Conservation (phyloP, 129 eudicot species). For the Heracleum sosnowskyi region DNA sequence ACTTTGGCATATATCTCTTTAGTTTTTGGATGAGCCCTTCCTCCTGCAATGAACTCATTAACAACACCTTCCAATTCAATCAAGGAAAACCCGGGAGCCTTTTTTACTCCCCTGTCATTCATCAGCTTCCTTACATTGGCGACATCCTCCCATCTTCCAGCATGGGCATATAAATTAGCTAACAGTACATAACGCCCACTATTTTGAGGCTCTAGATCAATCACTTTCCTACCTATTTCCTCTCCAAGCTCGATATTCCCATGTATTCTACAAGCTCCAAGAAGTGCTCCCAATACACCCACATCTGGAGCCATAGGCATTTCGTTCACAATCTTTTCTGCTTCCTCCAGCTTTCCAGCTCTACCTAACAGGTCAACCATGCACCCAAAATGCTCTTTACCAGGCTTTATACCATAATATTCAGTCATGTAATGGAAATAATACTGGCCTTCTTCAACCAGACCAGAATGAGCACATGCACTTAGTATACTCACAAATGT, state of each 20-base stretch:
- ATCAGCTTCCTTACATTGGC: constrained; percentile 45
- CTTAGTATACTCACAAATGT: constrained; percentile 48
- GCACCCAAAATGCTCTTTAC: constrained; percentile 63
- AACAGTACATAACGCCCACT: constrained; percentile 56
- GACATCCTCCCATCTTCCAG: constrained; percentile 49
- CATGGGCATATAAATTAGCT: constrained; percentile 51
- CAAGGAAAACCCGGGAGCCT: constrained; percentile 36
- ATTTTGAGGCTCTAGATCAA: constrained; percentile 45
- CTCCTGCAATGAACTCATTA: constrained; percentile 51
- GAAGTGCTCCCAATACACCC: constrained; percentile 55
- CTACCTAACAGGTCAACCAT: constrained; percentile 60
- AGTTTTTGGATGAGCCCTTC: constrained; percentile 35
- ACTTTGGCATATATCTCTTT: constrained; percentile 43
- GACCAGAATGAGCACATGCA: constrained; percentile 70
- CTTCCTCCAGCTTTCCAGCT: constrained; percentile 46
- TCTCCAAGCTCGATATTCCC: constrained; percentile 40
- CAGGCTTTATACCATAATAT: constrained; percentile 28
- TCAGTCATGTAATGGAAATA: constrained; percentile 37
- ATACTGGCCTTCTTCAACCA: constrained; percentile 40
- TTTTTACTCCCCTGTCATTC: constrained; percentile 51
- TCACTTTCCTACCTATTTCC: constrained; percentile 36
- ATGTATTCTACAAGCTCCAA: constrained; percentile 56
- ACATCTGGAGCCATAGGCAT: constrained; percentile 52
- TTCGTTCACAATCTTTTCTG: constrained; percentile 29
- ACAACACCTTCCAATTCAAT: constrained; percentile 41